Percentiles rank a stretch among this genome's conserved stretches.
These are phyloP conservation scores for Xylogone sp. DNA, from an alignment of 2,329 filamentous ascomycete genomes.

Conservation along the genomic window DNA sequence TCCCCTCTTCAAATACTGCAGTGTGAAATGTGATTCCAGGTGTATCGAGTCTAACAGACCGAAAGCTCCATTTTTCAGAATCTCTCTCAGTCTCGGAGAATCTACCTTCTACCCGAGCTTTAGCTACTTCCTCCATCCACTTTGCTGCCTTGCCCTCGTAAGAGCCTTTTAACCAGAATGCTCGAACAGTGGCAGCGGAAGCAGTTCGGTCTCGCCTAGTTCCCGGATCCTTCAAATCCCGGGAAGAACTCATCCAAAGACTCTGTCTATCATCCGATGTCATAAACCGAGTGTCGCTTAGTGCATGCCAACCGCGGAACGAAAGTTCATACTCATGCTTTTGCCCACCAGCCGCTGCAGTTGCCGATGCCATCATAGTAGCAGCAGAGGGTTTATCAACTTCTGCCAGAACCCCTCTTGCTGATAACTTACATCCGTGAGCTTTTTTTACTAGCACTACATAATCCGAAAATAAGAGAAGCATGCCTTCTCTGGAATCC, in stretches of 20 bases:
- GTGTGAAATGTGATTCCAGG: conserved; percentile 56
- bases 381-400: conserved; percentile 75
- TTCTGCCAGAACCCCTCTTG: conserved; percentile 76
- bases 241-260: conserved; percentile 64
- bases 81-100: conserved; percentile 84
- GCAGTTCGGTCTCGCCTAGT: conserved; percentile 43
- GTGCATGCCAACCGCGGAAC: conserved; percentile 68
- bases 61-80: conserved; percentile 73
- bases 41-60: conserved; percentile 62
- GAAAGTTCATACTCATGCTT: conserved; percentile 63
- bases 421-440: conserved; percentile 57
- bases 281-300: conserved; percentile 69
- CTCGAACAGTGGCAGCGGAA: conserved; percentile 56
- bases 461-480: conserved; percentile 82
- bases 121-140: conserved; percentile 80
- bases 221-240: conserved; percentile 55
- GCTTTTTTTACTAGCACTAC: conserved; percentile 74
- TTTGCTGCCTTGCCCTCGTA: conserved; percentile 76
- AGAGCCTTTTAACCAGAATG: conserved; percentile 67
- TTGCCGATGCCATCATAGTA: conserved; percentile 59
- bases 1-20: conserved; percentile 69
- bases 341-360: conserved; percentile 56
- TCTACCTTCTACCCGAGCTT: conserved; percentile 79
- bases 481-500: conserved; percentile 56
- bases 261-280: conserved; percentile 62